These are phyloP conservation scores for Pyrus hybrid DNA, from an alignment of 331 rosid genomes.

Conservation along the genomic window DNA sequence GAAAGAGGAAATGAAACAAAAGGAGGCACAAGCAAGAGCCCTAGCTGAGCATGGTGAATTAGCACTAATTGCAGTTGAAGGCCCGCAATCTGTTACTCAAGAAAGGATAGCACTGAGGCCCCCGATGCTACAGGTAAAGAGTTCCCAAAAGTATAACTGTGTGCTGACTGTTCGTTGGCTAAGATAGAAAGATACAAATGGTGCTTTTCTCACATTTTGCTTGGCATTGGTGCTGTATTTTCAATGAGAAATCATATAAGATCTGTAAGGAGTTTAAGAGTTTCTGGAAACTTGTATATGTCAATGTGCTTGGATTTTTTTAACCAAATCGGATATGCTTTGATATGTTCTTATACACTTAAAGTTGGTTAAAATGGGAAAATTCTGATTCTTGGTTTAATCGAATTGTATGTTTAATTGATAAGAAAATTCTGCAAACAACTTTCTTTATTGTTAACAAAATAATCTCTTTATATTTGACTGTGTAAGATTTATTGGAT, in stretches of 20 bases:
- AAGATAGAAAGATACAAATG: not conserved
- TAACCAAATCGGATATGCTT: not conserved
- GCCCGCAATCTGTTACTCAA: slow-evolving; percentile 54
- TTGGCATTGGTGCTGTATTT: not conserved
- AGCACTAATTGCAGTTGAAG: slow-evolving; percentile 81
- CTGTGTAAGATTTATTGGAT: not conserved
- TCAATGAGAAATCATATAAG: not conserved
- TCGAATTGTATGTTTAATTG: not conserved
- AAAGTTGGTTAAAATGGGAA: not conserved
- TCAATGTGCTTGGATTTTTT: not conserved
- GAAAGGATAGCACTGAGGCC: slow-evolving; percentile 83
- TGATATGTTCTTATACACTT: no score
- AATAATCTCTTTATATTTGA: not conserved
- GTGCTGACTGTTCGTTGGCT: not conserved
- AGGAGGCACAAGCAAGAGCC: slow-evolving; percentile 68
- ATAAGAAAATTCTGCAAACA: not conserved
- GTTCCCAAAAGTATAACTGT: not conserved
- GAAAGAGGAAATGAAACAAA: slow-evolving; percentile 79
- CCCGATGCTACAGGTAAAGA: slow-evolving; percentile 90
- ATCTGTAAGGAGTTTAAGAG: not conserved
- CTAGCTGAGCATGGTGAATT: slow-evolving; percentile 89
- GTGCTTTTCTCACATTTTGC: slow-evolving; percentile 3
- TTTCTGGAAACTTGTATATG: not conserved
- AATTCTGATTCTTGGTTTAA: not conserved
- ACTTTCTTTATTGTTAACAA: not conserved